These are phyloP conservation scores for Leccinellum rugosiceps DNA, from an alignment of 768 basidiomycete species.

Conservation along the genomic window DNA sequence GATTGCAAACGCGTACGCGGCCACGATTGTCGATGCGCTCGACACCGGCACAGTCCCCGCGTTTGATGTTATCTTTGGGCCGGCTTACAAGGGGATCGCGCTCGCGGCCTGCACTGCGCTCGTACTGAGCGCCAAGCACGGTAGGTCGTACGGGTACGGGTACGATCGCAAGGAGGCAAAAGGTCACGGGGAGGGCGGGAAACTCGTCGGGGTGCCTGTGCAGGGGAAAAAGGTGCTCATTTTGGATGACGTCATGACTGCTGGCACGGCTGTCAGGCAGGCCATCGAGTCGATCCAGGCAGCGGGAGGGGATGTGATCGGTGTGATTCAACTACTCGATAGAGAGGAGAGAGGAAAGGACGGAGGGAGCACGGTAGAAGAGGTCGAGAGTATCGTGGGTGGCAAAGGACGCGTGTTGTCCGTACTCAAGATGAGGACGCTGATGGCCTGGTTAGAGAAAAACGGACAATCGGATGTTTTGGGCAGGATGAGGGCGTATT, in stretches of 20 bases:
- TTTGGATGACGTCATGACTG: slow-evolving; percentile 95
- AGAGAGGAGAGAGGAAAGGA: slow-evolving; percentile 44
- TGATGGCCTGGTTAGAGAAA: slow-evolving; percentile 80
- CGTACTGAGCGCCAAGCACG: slow-evolving; percentile 63
- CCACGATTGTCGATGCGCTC: slow-evolving; percentile 60
- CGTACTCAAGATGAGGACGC: slow-evolving; percentile 81
- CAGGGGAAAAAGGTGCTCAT: slow-evolving; percentile 80
- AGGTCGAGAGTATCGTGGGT: slow-evolving; percentile 70
- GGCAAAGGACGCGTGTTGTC: slow-evolving; percentile 69
- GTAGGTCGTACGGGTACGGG: slow-evolving; percentile 71
- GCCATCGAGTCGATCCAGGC: slow-evolving; percentile 71
- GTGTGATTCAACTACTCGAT: slow-evolving; percentile 85
- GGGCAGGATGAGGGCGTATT: slow-evolving; percentile 70
- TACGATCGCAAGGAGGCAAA: slow-evolving; percentile 97
- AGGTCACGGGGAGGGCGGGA: slow-evolving; percentile 94
- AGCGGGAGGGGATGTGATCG: slow-evolving; percentile 79
- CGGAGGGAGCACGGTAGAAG: slow-evolving; percentile 72
- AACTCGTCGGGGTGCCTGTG: slow-evolving; percentile 83
- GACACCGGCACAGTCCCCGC: slow-evolving; percentile 29
- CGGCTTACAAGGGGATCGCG: slow-evolving; percentile 96
- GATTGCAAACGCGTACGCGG: slow-evolving; percentile 79
- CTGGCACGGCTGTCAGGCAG: slow-evolving; percentile 82
- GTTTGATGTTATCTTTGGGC: slow-evolving; percentile 90
- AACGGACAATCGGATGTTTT: slow-evolving; percentile 64
- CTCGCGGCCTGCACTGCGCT: slow-evolving; percentile 85